phyloP scores from a whole-genome alignment of 805 yeast genomes.

The Suhomyces prunicola region DNA sequence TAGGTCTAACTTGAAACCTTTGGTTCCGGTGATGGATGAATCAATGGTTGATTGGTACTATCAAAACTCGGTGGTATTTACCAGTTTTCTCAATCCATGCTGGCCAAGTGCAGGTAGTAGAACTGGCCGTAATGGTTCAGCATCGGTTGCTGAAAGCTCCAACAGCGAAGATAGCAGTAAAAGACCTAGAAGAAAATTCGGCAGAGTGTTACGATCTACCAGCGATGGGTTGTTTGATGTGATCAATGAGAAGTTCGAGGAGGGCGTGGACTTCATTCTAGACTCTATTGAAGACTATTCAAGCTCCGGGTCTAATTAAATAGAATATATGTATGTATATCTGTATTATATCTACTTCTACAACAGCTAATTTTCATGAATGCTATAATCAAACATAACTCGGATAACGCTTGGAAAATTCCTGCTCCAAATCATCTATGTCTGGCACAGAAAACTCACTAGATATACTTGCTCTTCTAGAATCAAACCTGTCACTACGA shows the following conservation, averaged over 20 bases:
- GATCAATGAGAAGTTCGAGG: slow-evolving; percentile 78
- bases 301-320: not conserved
- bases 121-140: slow-evolving; percentile 16
- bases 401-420: slow-evolving; percentile 58
- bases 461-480: slow-evolving; percentile 29
- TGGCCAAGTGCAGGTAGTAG: slow-evolving; percentile 56
- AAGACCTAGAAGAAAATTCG: slow-evolving; percentile 86
- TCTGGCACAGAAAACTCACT: slow-evolving; percentile 49
- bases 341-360: slow-evolving; percentile 1
- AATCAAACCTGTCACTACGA: slow-evolving; percentile 8
- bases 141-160: slow-evolving; percentile 8
- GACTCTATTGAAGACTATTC: slow-evolving; percentile 67
- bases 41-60: slow-evolving; percentile 89
- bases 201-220: slow-evolving; percentile 77
- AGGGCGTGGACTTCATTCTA: slow-evolving; percentile 77
- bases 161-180: slow-evolving; percentile 41
- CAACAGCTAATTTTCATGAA: not conserved
- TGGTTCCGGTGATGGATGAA: slow-evolving; percentile 87
- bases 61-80: slow-evolving; percentile 77
- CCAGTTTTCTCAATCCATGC: slow-evolving; percentile 70
- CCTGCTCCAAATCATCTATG: slow-evolving; percentile 56
- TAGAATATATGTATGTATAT: not conserved
- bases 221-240: slow-evolving; percentile 73
- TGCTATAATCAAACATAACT: slow-evolving; percentile 46
- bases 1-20: slow-evolving; percentile 65